Evolutionary conservation across 441 rosid genomes (phyloP).

Genomic region (Euphorbia celastroides): DNA sequence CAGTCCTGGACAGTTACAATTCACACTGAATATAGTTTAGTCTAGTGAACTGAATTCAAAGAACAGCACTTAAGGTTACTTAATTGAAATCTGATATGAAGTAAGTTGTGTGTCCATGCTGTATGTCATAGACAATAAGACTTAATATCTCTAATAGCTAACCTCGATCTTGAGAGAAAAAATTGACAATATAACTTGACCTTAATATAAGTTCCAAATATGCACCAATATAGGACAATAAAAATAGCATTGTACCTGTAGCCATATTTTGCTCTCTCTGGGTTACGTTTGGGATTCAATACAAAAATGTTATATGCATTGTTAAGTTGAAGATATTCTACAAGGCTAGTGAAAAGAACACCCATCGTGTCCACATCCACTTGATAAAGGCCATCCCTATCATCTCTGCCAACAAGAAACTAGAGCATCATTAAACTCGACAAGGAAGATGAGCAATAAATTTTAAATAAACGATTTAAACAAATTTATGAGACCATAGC

Average conservation of each 20-base stretch:
- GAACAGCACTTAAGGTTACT: too few relatives aligned
- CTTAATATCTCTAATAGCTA: neutral
- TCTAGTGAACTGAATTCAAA: too few relatives aligned
- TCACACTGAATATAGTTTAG: too few relatives aligned
- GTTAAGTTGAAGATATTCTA: conserved; percentile 80
- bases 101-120: neutral
- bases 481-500: neutral
- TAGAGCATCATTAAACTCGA: conserved; percentile 17
- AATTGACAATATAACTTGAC: neutral
- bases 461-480: neutral
- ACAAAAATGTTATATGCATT: conserved; percentile 83
- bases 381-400: conserved; percentile 63
- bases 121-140: neutral
- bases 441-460: conserved; percentile 16
- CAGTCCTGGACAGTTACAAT: too few relatives aligned
- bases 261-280: conserved; percentile 64
- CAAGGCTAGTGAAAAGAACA: conserved; percentile 78
- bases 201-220: neutral
- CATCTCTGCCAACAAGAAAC: conserved; percentile 48
- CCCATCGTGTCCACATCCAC: conserved; percentile 90
- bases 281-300: conserved; percentile 65
- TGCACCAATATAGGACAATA: conserved; percentile 4
- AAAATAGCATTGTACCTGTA: conserved; percentile 47
- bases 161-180: neutral
- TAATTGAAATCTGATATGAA: too few relatives aligned